Evolutionary conservation across 1,139 yeast genomes (phyloP), one percentile per base, ranked within the genome.

Genomic region (Suhomyces wounanorum): DNA sequence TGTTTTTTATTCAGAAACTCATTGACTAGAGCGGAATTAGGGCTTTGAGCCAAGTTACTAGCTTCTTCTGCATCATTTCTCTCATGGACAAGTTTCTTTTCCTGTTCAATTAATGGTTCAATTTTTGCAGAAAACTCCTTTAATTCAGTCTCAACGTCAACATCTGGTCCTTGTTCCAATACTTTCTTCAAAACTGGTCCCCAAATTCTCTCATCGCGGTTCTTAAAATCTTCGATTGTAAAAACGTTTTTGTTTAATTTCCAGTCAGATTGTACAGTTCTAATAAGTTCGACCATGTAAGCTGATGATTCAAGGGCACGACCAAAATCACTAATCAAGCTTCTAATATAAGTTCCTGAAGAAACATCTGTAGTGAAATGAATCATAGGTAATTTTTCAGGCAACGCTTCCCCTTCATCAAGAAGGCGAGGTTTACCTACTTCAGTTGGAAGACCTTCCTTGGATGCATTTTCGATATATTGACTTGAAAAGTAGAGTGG

Each of bases 321-420:
- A 1, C 97, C 98, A 45, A 89, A 78, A 62, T 95, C 99, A 67
- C 96, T 90, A 44, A 94, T 78, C 51, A 95, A 73, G 14, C 97
- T 88, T 58, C 99, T 79, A 46, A 95, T 92, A 62, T 95, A 95
- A 0, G 99, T 94, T 1, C 99, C 99, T 0, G 98, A 90, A 1
- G 97, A 88, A 0, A 94, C 99, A 43, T 83, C 81, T 11, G 96
- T 82, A 11, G 79, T 79, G 58, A 94, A 81, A 60, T 87, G 94
- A 37, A 91, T 61, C 51, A 87, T 59, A 1, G 97, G 97, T 36
- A 76, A 66, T 50, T 63, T 64, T 25, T 65, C 74, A 1, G 75
- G 76, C 38, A 67, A 62, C 1, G 53, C 53, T 33, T 62, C 62
- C 5, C 59, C 67, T 2, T 65, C 69, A 11, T 60, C 61, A 21